These are phyloP conservation scores for Ceratobasidium sp. DNA, from an alignment of 1,284 basidiomycete species.

Conservation along the genomic window DNA sequence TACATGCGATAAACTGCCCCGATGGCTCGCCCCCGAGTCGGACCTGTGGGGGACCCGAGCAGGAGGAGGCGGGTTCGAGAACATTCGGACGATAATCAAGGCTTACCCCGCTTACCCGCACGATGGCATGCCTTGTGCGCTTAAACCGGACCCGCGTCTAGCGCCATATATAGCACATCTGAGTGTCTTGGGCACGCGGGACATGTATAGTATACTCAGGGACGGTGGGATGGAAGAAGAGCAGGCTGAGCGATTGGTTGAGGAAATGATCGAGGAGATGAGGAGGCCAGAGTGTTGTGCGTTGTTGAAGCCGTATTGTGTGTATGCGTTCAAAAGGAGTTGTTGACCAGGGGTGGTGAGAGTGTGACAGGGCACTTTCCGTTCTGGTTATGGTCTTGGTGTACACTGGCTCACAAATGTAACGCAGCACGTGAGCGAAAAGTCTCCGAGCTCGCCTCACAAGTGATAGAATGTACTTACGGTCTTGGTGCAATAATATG, in stretches of 20 bases:
- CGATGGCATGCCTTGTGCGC: not conserved
- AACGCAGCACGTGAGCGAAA: conserved; percentile 15
- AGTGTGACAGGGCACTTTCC: not conserved
- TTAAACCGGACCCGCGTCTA: not conserved
- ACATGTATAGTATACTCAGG: not conserved
- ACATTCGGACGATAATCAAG: not conserved
- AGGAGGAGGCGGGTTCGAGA: not conserved
- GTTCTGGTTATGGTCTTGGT: too few relatives aligned
- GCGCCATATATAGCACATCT: conserved; percentile 6
- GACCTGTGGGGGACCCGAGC: not conserved
- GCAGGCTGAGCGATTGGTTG: not conserved
- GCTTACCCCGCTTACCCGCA: not conserved
- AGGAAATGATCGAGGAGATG: conserved; percentile 9
- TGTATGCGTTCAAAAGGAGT: not conserved
- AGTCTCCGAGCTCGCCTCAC: not conserved
- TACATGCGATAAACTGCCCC: not conserved
- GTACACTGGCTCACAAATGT: conserved; percentile 34
- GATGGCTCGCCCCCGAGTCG: conserved; percentile 3
- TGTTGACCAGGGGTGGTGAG: not conserved
- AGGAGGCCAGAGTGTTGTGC: not conserved
- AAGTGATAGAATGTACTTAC: not conserved
- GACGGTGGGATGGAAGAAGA: not conserved
- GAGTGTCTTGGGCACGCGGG: not conserved
- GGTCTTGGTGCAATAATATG: not conserved
- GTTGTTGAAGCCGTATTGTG: conserved; percentile 8